These are phyloP conservation scores for Scheffersomyces stambukii DNA, from an alignment of 1,139 yeast genomes.

Conservation along the genomic window DNA sequence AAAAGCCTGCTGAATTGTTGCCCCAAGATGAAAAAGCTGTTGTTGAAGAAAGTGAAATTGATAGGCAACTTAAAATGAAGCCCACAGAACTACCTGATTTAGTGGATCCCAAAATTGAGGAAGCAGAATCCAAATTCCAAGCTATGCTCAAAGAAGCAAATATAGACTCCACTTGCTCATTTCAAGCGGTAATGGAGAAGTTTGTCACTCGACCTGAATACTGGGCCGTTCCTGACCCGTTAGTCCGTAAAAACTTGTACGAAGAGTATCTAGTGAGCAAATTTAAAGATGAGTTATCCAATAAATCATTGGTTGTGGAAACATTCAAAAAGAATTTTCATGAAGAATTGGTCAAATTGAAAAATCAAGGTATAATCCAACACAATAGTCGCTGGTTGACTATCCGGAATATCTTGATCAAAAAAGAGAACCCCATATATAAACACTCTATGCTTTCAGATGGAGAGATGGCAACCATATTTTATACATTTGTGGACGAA, in stretches of 20 bases:
- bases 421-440: conserved; percentile 63
- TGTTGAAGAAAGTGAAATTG: conserved; percentile 9
- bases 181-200: conserved; percentile 60
- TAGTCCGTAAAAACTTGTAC: conserved; percentile 56
- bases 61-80: conserved; percentile 10
- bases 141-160: conserved; percentile 47
- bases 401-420: conserved; percentile 40
- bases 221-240: conserved; percentile 64
- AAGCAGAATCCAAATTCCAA: conserved; percentile 34
- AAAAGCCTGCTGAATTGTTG: conserved; percentile 54
- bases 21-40: conserved; percentile 4
- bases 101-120: too few species aligned
- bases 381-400: conserved; percentile 68
- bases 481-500: conserved; percentile 42
- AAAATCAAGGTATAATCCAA: conserved; percentile 34
- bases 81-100: conserved; percentile 8
- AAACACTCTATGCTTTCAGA: conserved; percentile 60
- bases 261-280: conserved; percentile 59
- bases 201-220: conserved; percentile 59
- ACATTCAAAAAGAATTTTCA: conserved; percentile 53
- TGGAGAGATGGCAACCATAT: conserved; percentile 49
- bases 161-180: conserved; percentile 76
- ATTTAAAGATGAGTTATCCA: conserved; percentile 50
- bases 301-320: conserved; percentile 50
- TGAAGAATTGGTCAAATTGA: conserved; percentile 39